phyloP scores from a whole-genome alignment of 1,284 basidiomycete genomes.

The Lignosus rhinocerotis region DNA sequence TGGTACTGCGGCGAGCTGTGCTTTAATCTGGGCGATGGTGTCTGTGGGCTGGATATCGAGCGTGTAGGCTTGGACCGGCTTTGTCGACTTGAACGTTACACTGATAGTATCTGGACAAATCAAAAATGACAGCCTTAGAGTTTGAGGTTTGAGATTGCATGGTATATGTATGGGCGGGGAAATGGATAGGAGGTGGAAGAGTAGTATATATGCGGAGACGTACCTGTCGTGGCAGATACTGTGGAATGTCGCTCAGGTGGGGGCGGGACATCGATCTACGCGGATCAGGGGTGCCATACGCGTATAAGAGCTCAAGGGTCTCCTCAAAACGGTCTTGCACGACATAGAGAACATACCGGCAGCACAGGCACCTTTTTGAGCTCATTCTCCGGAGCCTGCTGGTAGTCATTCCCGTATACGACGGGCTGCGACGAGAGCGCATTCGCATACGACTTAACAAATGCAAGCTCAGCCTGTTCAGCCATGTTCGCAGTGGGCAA shows the following conservation, averaged over 20 bases:
- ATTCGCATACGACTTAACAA: conserved; percentile 73
- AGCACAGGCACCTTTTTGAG: conserved; percentile 76
- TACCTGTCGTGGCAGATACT: conserved; percentile 39
- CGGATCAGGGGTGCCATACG: not conserved
- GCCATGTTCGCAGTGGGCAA: conserved; percentile 40
- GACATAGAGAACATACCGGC: conserved; percentile 47
- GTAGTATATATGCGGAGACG: conserved; percentile 10
- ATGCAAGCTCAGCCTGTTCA: conserved; percentile 69
- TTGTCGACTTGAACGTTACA: conserved; percentile 86
- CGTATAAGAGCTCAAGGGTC: not conserved
- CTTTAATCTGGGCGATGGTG: conserved; percentile 78
- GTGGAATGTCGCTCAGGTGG: conserved; percentile 51
- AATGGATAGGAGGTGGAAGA: not conserved
- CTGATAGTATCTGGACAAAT: conserved; percentile 51
- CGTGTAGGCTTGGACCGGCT: conserved; percentile 77
- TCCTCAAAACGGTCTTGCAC: not conserved
- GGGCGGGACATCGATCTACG: conserved; percentile 57
- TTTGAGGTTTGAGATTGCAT: not conserved
- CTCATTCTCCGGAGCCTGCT: conserved; percentile 69
- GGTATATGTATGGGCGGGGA: not conserved
- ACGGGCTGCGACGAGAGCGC: conserved; percentile 71
- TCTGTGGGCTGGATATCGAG: conserved; percentile 75
- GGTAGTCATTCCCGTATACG: conserved; percentile 73
- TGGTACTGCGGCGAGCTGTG: conserved; percentile 61
- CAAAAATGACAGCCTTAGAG: not conserved